phyloP scores from a whole-genome alignment of 1,139 yeast species.

The Nematodospora anomalae region DNA sequence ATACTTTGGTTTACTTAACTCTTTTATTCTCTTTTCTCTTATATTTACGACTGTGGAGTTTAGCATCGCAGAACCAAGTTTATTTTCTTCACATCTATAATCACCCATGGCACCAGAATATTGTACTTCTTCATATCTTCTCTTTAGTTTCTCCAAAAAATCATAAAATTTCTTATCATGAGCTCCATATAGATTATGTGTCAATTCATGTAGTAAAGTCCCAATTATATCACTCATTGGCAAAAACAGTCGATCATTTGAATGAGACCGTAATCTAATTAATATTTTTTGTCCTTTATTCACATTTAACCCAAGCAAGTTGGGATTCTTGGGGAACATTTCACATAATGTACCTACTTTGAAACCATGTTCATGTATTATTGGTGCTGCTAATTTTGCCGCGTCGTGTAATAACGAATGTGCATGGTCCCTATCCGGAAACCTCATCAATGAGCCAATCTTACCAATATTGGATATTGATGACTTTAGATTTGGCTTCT shows the following conservation, averaged over 20 bases:
- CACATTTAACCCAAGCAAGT: slow-evolving; percentile 80
- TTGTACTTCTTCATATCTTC: slow-evolving; percentile 57
- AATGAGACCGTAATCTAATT: slow-evolving; percentile 64
- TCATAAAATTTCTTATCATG: slow-evolving; percentile 75
- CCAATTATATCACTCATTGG: slow-evolving; percentile 72
- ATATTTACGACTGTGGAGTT: slow-evolving; percentile 24
- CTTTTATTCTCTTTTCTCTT: slow-evolving; percentile 40
- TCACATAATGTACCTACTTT: slow-evolving; percentile 73
- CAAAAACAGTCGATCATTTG: slow-evolving; percentile 56
- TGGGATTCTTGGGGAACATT: slow-evolving; percentile 73
- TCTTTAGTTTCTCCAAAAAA: slow-evolving; percentile 59
- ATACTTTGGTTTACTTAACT: slow-evolving; percentile 36
- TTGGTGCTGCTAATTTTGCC: slow-evolving; percentile 66
- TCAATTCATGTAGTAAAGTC: slow-evolving; percentile 84
- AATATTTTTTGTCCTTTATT: slow-evolving; percentile 77
- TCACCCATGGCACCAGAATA: slow-evolving; percentile 21
- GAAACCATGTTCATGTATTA: slow-evolving; percentile 68
- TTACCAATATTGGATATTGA: slow-evolving; percentile 51
- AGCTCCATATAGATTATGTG: slow-evolving; percentile 78
- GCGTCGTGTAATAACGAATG: slow-evolving; percentile 57
- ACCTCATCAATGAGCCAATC: slow-evolving; percentile 58
- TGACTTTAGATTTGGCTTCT: slow-evolving; percentile 23
- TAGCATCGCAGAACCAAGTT: slow-evolving; percentile 42
- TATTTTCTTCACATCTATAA: slow-evolving; percentile 52
- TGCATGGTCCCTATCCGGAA: slow-evolving; percentile 58